Evolutionary conservation across 495 filamentous ascomycete species (phyloP).

Genomic region (Penicillium odoratum): DNA sequence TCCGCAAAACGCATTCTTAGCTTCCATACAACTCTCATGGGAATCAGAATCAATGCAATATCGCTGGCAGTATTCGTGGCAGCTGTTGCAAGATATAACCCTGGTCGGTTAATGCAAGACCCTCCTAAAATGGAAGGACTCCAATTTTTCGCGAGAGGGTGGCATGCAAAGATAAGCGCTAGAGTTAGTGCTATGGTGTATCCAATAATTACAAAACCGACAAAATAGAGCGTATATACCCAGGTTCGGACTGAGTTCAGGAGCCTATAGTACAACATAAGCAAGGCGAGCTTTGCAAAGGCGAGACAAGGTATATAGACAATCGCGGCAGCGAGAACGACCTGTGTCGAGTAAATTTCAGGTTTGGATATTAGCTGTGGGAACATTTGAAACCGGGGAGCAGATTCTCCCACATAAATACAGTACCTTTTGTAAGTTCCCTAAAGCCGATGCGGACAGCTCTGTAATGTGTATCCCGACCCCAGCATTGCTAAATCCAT

Average conservation of each 20-base stretch:
- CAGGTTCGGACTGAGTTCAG: neutral
- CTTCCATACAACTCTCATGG: conserved; percentile 28
- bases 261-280: conserved; percentile 30
- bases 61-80: neutral
- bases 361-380: too few species aligned
- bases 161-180: neutral
- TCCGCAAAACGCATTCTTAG: conserved; percentile 11
- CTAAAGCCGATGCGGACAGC: neutral
- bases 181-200: neutral
- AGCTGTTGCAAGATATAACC: neutral
- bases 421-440: neutral
- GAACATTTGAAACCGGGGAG: too few species aligned
- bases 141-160: neutral
- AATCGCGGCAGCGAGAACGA: conserved; percentile 23
- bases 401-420: too few species aligned
- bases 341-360: conserved; percentile 4
- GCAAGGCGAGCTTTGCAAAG: conserved; percentile 33
- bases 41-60: conserved; percentile 27
- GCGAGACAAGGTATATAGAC: conserved; percentile 34
- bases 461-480: neutral
- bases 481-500: neutral
- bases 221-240: neutral
- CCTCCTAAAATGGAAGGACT: neutral
- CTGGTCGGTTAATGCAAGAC: neutral
- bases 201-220: neutral